A percentile compares a stretch with the other conserved stretches of the same genome.
Evolutionary conservation across 164 flowering plant genomes (phyloP).

Genomic region (Tetracentron sinense): DNA sequence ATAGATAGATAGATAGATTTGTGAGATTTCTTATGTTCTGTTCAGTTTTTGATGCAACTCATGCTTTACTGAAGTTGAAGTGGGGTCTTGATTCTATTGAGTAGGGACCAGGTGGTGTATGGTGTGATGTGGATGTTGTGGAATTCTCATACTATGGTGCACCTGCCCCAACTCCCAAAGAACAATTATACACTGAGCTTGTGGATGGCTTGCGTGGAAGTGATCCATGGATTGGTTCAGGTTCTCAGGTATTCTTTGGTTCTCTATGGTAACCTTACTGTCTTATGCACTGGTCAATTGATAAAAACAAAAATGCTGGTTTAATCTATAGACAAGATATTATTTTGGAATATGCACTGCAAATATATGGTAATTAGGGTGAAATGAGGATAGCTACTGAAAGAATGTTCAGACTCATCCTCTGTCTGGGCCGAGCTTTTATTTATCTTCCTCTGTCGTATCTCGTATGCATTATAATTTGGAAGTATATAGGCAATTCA

Average conservation of each 20-base stretch:
- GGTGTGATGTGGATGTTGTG: conserved; percentile 84
- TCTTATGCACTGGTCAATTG: conserved; percentile 4
- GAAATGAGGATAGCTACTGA: too few relatives aligned
- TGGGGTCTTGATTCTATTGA: too few relatives aligned
- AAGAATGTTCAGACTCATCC: background rate
- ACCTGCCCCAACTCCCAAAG: conserved; percentile 65
- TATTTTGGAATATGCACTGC: background rate
- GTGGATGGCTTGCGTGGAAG: conserved; percentile 75
- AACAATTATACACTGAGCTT: conserved; percentile 61
- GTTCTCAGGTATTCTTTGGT: conserved; percentile 54
- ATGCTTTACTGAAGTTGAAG: too few relatives aligned
- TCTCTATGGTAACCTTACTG: background rate
- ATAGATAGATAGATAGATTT: too few relatives aligned
- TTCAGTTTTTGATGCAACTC: too few relatives aligned
- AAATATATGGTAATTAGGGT: background rate
- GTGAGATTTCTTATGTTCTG: too few relatives aligned
- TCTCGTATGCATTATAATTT: background rate
- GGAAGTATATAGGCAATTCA: too few relatives aligned
- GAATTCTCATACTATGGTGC: conserved; percentile 78
- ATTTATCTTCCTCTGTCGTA: too few relatives aligned
- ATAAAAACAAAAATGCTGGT: too few relatives aligned
- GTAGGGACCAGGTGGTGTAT: conserved; percentile 79
- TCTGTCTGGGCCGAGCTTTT: background rate
- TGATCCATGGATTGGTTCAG: conserved; percentile 68
- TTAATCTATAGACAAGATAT: too few relatives aligned